A percentile compares a stretch with the other conserved stretches of the same genome.
phyloP scores from a whole-genome alignment of 2,329 filamentous ascomycete species.

The Verticillium nubilum region DNA sequence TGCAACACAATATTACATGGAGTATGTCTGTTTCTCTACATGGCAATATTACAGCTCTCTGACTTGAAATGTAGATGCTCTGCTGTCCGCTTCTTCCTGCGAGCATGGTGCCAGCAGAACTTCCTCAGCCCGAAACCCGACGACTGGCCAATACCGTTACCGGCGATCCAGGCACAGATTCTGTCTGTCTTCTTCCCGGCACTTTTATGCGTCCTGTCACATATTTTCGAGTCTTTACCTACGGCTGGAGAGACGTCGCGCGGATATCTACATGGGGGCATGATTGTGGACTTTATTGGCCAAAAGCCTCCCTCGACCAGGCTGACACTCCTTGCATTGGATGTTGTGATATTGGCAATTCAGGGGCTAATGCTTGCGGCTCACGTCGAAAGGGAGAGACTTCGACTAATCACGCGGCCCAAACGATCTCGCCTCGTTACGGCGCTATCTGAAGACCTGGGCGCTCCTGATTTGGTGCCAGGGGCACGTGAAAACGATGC shows the following conservation, averaged over 20 bases:
- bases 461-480: neutral
- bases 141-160: conserved; percentile 47
- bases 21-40: conserved; percentile 40
- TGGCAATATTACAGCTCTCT: conserved; percentile 4
- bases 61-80: conserved; percentile 47
- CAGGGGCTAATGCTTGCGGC: conserved; percentile 62
- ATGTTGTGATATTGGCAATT: conserved; percentile 48
- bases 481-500: neutral
- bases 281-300: conserved; percentile 63
- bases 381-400: conserved; percentile 53
- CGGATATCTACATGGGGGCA: conserved; percentile 62
- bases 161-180: conserved; percentile 51
- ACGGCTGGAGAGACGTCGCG: conserved; percentile 54
- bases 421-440: conserved; percentile 3
- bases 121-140: conserved; percentile 60
- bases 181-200: conserved; percentile 55
- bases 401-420: conserved; percentile 34
- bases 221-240: conserved; percentile 50
- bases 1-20: conserved; percentile 64
- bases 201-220: conserved; percentile 53
- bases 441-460: neutral
- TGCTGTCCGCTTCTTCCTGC: conserved; percentile 55
- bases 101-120: conserved; percentile 53
- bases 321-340: conserved; percentile 48
- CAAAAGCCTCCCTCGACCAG: conserved; percentile 57